Evolutionary conservation across 441 rosid genomes (phyloP).

Genomic region (Biscutella laevigata): DNA sequence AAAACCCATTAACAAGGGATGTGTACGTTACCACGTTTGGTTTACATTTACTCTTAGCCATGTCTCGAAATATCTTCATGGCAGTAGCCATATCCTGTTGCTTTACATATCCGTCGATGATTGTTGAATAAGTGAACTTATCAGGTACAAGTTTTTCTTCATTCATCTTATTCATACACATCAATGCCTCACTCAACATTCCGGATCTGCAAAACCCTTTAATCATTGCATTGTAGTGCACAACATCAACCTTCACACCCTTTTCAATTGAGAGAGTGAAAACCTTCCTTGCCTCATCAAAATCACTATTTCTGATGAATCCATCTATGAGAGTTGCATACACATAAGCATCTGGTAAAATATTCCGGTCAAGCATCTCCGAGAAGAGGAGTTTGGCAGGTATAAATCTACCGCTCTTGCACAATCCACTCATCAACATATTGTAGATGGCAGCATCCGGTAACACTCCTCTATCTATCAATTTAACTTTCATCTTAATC

Average conservation of each 20-base stretch:
- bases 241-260: constrained; percentile 50
- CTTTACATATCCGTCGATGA: constrained; percentile 71
- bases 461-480: constrained; percentile 53
- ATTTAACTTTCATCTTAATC: constrained; percentile 36
- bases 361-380: constrained; percentile 67
- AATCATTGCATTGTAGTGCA: constrained; percentile 70
- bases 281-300: constrained; percentile 52
- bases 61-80: constrained; percentile 42
- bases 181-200: constrained; percentile 53
- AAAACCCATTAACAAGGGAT: constrained; percentile 63
- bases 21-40: constrained; percentile 75
- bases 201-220: constrained; percentile 82
- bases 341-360: constrained; percentile 54
- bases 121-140: constrained; percentile 70
- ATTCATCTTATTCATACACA: constrained; percentile 43
- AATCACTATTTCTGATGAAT: constrained; percentile 44
- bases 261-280: constrained; percentile 43
- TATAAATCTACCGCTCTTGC: constrained; percentile 58
- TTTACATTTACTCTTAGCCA: constrained; percentile 53
- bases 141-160: constrained; percentile 45
- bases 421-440: constrained; percentile 72
- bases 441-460: constrained; percentile 78
- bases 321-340: constrained; percentile 77
- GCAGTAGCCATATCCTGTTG: constrained; percentile 63
- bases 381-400: constrained; percentile 51